Evolutionary conservation across 129 eudicot genomes (phyloP).

Genomic region (Centella asiatica): DNA sequence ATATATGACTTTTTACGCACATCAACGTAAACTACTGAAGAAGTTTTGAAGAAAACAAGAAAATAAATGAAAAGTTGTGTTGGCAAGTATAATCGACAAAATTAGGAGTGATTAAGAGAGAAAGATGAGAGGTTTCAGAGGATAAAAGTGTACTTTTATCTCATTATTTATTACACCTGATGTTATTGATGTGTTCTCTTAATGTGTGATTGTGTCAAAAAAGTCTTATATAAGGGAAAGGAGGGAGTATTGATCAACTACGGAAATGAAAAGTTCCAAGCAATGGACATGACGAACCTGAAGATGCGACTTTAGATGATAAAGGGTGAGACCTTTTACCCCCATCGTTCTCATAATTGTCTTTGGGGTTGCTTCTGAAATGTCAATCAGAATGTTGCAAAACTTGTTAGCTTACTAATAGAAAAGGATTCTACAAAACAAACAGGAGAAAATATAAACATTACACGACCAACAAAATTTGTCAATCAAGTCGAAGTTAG

Average conservation of each 20-base stretch:
- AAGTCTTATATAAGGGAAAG: too few species aligned
- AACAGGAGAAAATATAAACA: neutral
- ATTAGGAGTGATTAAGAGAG: too few species aligned
- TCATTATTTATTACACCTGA: too few species aligned
- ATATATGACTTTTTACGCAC: too few species aligned
- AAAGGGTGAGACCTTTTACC: constrained; percentile 69
- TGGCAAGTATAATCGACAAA: too few species aligned
- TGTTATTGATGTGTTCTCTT: too few species aligned
- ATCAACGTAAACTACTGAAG: too few species aligned
- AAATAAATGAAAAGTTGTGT: too few species aligned
- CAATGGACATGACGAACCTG: constrained; percentile 34
- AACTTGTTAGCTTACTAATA: neutral
- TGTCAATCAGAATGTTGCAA: neutral
- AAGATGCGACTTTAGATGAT: constrained; percentile 72
- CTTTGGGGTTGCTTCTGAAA: constrained; percentile 73
- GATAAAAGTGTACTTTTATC: too few species aligned
- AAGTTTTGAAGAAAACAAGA: too few species aligned
- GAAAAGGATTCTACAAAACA: neutral
- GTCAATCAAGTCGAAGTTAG: neutral
- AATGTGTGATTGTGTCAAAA: too few species aligned
- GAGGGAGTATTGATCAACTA: neutral
- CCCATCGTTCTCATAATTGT: constrained; percentile 78
- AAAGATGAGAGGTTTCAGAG: too few species aligned
- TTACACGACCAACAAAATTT: neutral
- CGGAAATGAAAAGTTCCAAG: neutral